Base-by-base conservation (phyloP, 192 early-diverging fungal species). In the Coemansia sp. region DNA sequence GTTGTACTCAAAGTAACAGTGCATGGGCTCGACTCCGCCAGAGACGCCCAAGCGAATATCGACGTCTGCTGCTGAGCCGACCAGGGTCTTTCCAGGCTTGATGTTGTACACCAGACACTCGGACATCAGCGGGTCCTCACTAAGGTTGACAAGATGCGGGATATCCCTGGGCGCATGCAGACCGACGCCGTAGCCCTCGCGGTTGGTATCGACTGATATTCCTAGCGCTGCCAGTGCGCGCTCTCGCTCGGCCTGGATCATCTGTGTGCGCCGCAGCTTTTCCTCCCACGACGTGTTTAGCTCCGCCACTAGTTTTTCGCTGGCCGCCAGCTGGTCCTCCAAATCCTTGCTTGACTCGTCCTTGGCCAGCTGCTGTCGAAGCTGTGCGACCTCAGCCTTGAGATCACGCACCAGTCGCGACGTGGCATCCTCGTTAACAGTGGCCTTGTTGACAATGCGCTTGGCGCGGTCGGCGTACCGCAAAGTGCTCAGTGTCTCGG, bases 401-500 rank as follows among this genome's bases (percentile, higher is more conserved):
- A 97, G 85, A 74, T 95, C 91, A 52, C 91, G 87, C 61, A 97
- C 90, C 3, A 94, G 74, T 61, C 85, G 89, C 12, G 85, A 88
- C 52, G 90, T 90, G 0, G 92, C 90, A 66, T 95, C 92, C 75
- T 97, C 95, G 75, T 97, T 97, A 52, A 97, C 91, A 0, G 92
- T 87, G 9, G 95, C 94, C 74, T 90, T 90, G 73, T 95, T 97
- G 72, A 95, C 90, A 75, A 97, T 95, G 51, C 86, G 87, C 74
- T 95, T 96, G 20, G 95, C 96, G 41, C 94, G 89, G 66, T 96
- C 93, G 4, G 93, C 94, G 71, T 95, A 97, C 37, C 96, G 85
- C 37, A 97, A 81, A 5, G 96, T 97, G 66, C 88, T 92, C 5
- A 94, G 83, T 5, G 93, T 90, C 81, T 94, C 93, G 61, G 87